These are phyloP conservation scores for Colletotrichum sansevieriae DNA, from an alignment of 2,329 filamentous ascomycete species.

Conservation along the genomic window DNA sequence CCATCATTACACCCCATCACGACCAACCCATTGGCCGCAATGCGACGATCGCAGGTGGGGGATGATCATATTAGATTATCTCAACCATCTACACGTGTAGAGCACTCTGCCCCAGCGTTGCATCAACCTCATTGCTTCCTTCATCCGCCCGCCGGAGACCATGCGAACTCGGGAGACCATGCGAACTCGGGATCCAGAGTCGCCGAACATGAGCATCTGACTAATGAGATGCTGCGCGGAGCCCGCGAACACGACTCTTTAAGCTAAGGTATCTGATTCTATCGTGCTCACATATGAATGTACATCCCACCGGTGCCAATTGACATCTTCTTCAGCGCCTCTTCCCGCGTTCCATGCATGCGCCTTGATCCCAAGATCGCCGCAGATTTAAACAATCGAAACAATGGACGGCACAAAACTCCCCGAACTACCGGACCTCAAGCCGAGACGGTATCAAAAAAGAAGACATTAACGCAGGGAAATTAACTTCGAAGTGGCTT, in stretches of 20 bases:
- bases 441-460: slow-evolving; percentile 9
- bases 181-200: background rate
- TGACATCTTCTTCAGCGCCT: slow-evolving; percentile 1
- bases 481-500: slow-evolving; percentile 27
- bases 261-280: slow-evolving; percentile 34
- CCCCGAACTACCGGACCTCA: slow-evolving; percentile 6
- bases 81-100: too few relatives aligned
- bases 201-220: background rate
- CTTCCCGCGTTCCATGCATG: background rate
- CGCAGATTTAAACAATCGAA: too few relatives aligned
- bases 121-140: background rate
- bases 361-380: too few relatives aligned
- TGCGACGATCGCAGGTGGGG: slow-evolving; percentile 3
- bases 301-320: background rate
- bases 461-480: slow-evolving; percentile 11
- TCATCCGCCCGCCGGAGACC: background rate
- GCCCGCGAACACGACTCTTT: background rate
- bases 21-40: background rate
- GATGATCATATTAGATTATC: slow-evolving; percentile 30
- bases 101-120: background rate
- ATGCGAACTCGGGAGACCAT: slow-evolving; percentile 10
- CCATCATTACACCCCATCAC: background rate
- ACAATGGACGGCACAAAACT: too few relatives aligned
- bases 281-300: slow-evolving; percentile 15
- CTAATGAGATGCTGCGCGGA: slow-evolving; percentile 1